Evolutionary conservation across 2,329 filamentous ascomycete species (phyloP).

Genomic region (Pseudocercospora pini-densiflorae): DNA sequence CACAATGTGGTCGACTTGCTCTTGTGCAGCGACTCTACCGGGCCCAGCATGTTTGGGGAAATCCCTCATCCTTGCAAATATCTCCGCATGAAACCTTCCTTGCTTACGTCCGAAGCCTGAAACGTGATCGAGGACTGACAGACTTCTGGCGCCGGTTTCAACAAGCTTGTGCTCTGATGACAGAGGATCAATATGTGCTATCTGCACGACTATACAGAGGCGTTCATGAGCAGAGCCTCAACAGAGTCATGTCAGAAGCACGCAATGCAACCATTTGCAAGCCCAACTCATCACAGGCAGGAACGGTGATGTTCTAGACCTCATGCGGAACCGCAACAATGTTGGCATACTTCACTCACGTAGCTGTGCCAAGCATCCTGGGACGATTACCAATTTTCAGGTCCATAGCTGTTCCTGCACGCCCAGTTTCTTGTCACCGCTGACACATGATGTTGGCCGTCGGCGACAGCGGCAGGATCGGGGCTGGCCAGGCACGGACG

Average conservation of each 20-base stretch:
- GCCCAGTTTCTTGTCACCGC: background rate
- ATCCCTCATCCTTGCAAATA: background rate
- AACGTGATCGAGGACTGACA: background rate
- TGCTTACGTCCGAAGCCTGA: background rate
- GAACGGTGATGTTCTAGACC: background rate
- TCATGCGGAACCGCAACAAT: background rate
- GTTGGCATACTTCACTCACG: background rate
- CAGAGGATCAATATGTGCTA: background rate
- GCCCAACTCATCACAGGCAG: background rate
- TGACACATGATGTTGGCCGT: background rate
- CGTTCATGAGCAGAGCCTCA: background rate
- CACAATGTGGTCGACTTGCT: background rate
- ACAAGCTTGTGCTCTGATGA: background rate
- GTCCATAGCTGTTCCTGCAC: background rate
- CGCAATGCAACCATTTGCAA: background rate
- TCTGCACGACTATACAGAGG: background rate
- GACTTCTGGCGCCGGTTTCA: background rate
- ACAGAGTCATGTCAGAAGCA: background rate
- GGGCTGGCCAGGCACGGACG: background rate
- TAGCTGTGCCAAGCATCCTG: background rate
- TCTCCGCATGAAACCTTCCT: background rate
- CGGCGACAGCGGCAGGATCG: background rate
- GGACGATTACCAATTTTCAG: background rate
- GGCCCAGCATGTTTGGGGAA: background rate
- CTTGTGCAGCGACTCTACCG: background rate